These are phyloP conservation scores for Senna siamea DNA, from an alignment of 306 rosid genomes.

Conservation along the genomic window DNA sequence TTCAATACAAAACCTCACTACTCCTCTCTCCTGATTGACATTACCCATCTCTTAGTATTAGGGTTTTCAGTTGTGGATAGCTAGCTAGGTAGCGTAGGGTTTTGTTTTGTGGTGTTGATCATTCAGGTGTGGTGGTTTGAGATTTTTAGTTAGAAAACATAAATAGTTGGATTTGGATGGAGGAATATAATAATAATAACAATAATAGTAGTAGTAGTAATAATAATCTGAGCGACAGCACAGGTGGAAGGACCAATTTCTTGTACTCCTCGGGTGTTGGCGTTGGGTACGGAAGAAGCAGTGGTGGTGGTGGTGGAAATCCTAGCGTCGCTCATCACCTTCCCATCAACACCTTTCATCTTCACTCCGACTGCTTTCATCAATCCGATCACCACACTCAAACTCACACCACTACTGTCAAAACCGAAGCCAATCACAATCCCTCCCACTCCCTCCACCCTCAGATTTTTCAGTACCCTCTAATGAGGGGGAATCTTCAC, in stretches of 20 bases:
- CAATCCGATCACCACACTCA: slow-evolving; percentile 57
- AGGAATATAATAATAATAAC: slow-evolving; percentile 33
- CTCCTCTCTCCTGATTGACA: too few relatives aligned
- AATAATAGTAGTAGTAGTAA: too few relatives aligned
- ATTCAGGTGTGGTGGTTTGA: too few relatives aligned
- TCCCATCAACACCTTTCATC: slow-evolving; percentile 55
- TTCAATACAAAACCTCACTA: not conserved
- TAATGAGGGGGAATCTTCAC: slow-evolving; percentile 24
- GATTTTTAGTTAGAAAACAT: too few relatives aligned
- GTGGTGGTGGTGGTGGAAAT: slow-evolving; percentile 14
- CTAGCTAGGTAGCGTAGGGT: slow-evolving; percentile 31
- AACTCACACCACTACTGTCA: slow-evolving; percentile 49
- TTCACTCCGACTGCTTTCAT: slow-evolving; percentile 66
- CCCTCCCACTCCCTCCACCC: slow-evolving; percentile 57
- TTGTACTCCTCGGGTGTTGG: slow-evolving; percentile 51
- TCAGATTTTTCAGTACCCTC: slow-evolving; percentile 67
- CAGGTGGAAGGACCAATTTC: slow-evolving; percentile 53
- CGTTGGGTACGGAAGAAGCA: slow-evolving; percentile 53
- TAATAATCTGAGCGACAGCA: slow-evolving; percentile 52
- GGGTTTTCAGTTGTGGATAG: slow-evolving; percentile 34
- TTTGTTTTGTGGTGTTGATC: not conserved
- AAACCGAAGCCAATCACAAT: slow-evolving; percentile 57
- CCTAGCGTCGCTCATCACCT: slow-evolving; percentile 31
- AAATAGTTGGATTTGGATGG: slow-evolving; percentile 25
- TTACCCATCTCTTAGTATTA: not conserved